These are phyloP conservation scores for Gracilaria domingensis DNA, from an alignment of 23 red algal species.

Conservation along the genomic window DNA sequence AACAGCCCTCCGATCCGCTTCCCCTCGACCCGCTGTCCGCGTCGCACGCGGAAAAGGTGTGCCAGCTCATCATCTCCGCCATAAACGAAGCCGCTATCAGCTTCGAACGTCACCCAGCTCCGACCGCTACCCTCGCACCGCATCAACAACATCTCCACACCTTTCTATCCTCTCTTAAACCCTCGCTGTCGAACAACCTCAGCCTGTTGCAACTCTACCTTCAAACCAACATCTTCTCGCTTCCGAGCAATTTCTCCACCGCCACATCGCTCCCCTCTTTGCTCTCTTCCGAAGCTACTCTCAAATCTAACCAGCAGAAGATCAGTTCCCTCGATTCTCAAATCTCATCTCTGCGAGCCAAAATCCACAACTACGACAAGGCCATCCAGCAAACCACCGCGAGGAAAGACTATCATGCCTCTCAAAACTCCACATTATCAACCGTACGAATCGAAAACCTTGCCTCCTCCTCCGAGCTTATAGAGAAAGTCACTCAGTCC, in stretches of 20 bases:
- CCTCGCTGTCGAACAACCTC: not conserved
- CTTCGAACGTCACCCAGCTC: not conserved
- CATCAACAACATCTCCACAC: not conserved
- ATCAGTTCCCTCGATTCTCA: not conserved
- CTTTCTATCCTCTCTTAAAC: not conserved
- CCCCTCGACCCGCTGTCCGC: not conserved
- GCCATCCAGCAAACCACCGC: not conserved
- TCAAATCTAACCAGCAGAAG: constrained; percentile 7
- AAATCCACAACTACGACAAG: not conserved
- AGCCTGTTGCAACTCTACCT: not conserved
- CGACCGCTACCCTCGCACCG: not conserved
- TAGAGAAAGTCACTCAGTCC: not conserved
- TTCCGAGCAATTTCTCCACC: not conserved
- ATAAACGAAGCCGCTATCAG: not conserved
- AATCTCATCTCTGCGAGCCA: not conserved
- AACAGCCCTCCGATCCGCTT: not conserved
- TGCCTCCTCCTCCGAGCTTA: not conserved
- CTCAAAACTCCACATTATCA: not conserved
- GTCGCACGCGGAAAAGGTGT: not conserved
- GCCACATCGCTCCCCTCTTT: not conserved
- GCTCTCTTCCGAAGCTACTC: not conserved
- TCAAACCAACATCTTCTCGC: not conserved
- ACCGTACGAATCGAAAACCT: not conserved
- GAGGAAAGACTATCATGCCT: not conserved
- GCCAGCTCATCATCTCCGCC: not conserved